phyloP scores from a whole-genome alignment of 2,329 filamentous ascomycete genomes.

The Aaosphaeria pasadenensis region DNA sequence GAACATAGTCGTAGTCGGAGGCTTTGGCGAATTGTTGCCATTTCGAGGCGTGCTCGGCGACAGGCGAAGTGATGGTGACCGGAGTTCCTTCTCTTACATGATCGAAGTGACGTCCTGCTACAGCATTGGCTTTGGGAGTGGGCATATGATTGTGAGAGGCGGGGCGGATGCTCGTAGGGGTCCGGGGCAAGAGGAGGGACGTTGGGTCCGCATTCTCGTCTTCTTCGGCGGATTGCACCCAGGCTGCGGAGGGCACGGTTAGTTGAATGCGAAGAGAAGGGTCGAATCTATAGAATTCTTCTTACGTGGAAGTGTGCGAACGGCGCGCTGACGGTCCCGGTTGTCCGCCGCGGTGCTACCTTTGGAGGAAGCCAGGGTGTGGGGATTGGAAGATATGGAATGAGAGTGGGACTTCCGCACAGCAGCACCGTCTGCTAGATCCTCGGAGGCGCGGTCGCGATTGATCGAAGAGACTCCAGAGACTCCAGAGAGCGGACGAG shows the following conservation, averaged over 20 bases:
- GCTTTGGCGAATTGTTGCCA: conserved; percentile 38
- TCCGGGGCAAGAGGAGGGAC: conserved; percentile 31
- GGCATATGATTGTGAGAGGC: conserved; percentile 38
- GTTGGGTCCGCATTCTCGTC: conserved; percentile 31
- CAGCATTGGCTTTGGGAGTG: conserved; percentile 35
- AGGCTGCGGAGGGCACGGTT: conserved; percentile 14
- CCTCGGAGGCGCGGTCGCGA: conserved; percentile 15
- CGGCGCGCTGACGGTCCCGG: conserved; percentile 30
- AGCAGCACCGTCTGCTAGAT: conserved; percentile 19
- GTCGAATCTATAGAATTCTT: background rate
- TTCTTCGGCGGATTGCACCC: conserved; percentile 38
- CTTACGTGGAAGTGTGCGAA: conserved; percentile 33
- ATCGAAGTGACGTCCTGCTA: conserved; percentile 38
- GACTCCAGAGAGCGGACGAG: conserved; percentile 28
- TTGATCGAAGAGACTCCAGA: conserved; percentile 27
- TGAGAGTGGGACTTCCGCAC: conserved; percentile 31
- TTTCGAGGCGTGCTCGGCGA: conserved; percentile 35
- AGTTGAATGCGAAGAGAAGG: background rate
- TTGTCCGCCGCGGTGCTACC: conserved; percentile 27
- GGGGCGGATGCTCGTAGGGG: conserved; percentile 30
- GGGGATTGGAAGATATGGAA: conserved; percentile 34
- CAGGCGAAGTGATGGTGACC: conserved; percentile 31
- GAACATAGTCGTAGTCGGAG: conserved; percentile 21
- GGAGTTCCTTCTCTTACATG: conserved; percentile 36
- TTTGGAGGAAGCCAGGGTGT: conserved; percentile 32